Base-by-base conservation (phyloP, 148 eudicot genomes). In the Linanthus parryae region DNA sequence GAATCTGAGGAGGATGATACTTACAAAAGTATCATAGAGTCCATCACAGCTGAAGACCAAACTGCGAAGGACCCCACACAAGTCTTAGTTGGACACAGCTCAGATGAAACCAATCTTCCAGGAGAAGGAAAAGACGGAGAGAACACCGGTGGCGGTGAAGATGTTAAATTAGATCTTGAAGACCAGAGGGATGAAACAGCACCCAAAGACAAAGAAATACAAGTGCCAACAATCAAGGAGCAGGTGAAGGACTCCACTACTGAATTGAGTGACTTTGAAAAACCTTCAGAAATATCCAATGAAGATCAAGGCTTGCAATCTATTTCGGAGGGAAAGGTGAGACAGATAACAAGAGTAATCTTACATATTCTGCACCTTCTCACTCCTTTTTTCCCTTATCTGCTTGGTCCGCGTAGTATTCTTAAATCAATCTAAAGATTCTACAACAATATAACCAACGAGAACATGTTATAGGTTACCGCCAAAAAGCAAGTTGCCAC, bases 281-380 rank as follows among this genome's bases (percentile, higher is more conserved):
- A 35, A 16, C 39, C 31, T 24, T 28, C 18, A 36, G 62, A 43
- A 19, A 42, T 31, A 48, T 18, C n/a, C 43, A 56, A 69, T 38
- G 59, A 30, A 64, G 34, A 64, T 52, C 62, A 56, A 56, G 57
- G 31, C 54, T 21, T 30, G 21, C 36, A 29, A 16, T 20, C 69
- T 26, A 37, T 52, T 58, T 47, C 58, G 29, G 22, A 23, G 35
- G 52, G 69, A 48, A 31, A 58, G 70, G 71, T 61, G 28, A 39
- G 48, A 35, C 8, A 53, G 8, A 17, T 59, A 18, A 56, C 14
- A 23, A 47, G 39, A 31, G 2, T 41, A 22, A 36, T 48, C 4
- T 48, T 36, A 28, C 22, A 7, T 9, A 27, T 23, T 18, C 1
- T 12, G 23, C 29, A 26, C 45, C 36, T 20, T 8, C 22, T 48